A percentile compares a stretch with the other conserved stretches of the same genome.
phyloP scores from a whole-genome alignment of 441 rosid genomes.

The Adansonia grandidieri region DNA sequence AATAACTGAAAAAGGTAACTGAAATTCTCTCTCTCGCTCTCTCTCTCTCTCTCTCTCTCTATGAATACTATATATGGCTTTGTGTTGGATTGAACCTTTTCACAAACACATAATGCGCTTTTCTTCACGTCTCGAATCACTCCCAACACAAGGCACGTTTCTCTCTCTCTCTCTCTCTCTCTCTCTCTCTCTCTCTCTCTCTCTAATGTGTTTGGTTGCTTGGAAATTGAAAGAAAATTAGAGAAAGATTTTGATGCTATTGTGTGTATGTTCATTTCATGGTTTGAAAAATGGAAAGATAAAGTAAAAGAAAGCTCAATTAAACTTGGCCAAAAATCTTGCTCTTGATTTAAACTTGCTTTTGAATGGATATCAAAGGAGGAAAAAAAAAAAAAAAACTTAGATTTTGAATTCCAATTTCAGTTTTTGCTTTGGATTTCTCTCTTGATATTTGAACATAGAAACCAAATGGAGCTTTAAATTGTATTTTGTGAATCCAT shows the following conservation, averaged over 20 bases:
- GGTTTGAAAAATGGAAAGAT: not conserved
- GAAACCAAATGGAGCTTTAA: not conserved
- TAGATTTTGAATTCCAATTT: not conserved
- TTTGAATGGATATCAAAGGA: not conserved
- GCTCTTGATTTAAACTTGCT: not conserved
- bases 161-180: slow-evolving; percentile 11
- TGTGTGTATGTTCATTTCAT: not conserved
- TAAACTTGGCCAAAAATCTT: not conserved
- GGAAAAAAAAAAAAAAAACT: not conserved
- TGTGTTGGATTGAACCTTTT: not conserved
- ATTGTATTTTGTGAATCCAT: not conserved
- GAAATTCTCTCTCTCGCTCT: not conserved
- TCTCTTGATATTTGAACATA: not conserved
- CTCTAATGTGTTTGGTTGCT: slow-evolving; percentile 23
- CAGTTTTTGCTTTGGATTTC: not conserved
- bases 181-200: not conserved
- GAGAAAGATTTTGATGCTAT: no score
- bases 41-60: no score
- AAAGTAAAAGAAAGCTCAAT: not conserved
- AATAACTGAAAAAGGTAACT: not conserved
- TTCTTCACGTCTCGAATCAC: slow-evolving; percentile 16
- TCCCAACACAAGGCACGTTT: slow-evolving; percentile 27
- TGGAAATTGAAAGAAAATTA: slow-evolving; percentile 7
- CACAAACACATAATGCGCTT: slow-evolving; percentile 4
- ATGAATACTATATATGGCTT: not conserved